Evolutionary conservation across 1,139 yeast genomes (phyloP).

Genomic region (Suhomyces kunorum): DNA sequence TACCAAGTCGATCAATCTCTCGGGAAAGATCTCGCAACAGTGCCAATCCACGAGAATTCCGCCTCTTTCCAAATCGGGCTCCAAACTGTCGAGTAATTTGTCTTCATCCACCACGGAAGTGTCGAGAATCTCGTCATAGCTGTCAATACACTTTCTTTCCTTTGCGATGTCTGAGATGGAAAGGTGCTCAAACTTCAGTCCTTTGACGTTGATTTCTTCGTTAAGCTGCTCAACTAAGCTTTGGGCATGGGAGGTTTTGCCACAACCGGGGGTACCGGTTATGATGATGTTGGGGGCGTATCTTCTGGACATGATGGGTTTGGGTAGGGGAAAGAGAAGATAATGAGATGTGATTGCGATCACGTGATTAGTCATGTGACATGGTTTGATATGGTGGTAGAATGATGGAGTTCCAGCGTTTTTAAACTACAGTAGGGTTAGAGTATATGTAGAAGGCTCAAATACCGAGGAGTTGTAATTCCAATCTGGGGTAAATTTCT

Average conservation of each 20-base stretch:
- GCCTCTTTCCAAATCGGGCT: slow-evolving; percentile 78
- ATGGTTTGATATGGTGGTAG: too few relatives aligned
- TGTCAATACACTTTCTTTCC: slow-evolving; percentile 72
- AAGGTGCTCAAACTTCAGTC: slow-evolving; percentile 52
- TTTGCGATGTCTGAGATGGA: slow-evolving; percentile 83
- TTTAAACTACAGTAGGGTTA: too few relatives aligned
- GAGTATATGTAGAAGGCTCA: too few relatives aligned
- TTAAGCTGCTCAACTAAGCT: slow-evolving; percentile 52
- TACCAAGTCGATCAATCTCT: slow-evolving; percentile 85
- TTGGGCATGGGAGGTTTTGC: slow-evolving; percentile 85
- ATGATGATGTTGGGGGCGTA: slow-evolving; percentile 75
- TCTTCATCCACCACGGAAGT: slow-evolving; percentile 93
- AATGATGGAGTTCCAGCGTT: too few relatives aligned
- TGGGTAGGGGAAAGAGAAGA: background rate
- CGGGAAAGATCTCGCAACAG: slow-evolving; percentile 94
- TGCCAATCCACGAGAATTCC: slow-evolving; percentile 94
- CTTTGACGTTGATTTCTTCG: slow-evolving; percentile 27
- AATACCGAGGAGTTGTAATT: too few relatives aligned
- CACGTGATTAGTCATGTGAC: background rate
- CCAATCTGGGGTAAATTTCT: too few relatives aligned
- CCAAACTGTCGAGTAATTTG: slow-evolving; percentile 75
- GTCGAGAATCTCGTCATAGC: slow-evolving; percentile 82
- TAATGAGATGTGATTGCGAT: background rate
- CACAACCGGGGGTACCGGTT: slow-evolving; percentile 98
- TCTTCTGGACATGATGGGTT: slow-evolving; percentile 37